Conservation (phyloP, 352 stramenopile species). For the Hyaloperonospora brassicae region DNA sequence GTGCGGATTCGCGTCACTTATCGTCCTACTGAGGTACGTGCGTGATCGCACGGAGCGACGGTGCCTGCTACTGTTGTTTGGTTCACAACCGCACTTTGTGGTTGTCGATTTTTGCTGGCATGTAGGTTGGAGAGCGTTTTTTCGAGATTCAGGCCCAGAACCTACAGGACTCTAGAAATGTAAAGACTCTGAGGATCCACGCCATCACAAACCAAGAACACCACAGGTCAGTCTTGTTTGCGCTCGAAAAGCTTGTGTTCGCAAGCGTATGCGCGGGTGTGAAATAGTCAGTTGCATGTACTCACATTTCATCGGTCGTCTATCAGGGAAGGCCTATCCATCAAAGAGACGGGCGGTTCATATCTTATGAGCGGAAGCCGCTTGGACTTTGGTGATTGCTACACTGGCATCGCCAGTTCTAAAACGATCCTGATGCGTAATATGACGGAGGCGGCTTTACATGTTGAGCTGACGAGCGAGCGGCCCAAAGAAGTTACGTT, state of each 20-base stretch:
- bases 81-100: conserved; percentile 11
- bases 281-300: neutral
- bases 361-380: conserved; percentile 84
- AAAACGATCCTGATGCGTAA: conserved; percentile 81
- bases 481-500: conserved; percentile 85
- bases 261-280: neutral
- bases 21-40: conserved; percentile 60
- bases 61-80: conserved; percentile 1
- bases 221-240: conserved; percentile 43
- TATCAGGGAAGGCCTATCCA: conserved; percentile 73
- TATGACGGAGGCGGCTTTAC: conserved; percentile 72
- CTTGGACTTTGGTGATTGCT: conserved; percentile 85
- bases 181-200: conserved; percentile 83
- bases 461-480: conserved; percentile 82
- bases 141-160: conserved; percentile 86
- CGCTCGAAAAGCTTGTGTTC: neutral
- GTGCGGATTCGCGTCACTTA: conserved; percentile 84
- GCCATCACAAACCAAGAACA: conserved; percentile 85
- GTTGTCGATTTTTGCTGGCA: conserved; percentile 3
- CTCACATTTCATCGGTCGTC: neutral
- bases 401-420: conserved; percentile 71
- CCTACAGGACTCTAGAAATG: conserved; percentile 74
- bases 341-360: conserved; percentile 76
- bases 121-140: conserved; percentile 73
- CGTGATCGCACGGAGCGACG: neutral